Conservation (phyloP, 768 basidiomycete genomes). For the Hydnomerulius pinastri region DNA sequence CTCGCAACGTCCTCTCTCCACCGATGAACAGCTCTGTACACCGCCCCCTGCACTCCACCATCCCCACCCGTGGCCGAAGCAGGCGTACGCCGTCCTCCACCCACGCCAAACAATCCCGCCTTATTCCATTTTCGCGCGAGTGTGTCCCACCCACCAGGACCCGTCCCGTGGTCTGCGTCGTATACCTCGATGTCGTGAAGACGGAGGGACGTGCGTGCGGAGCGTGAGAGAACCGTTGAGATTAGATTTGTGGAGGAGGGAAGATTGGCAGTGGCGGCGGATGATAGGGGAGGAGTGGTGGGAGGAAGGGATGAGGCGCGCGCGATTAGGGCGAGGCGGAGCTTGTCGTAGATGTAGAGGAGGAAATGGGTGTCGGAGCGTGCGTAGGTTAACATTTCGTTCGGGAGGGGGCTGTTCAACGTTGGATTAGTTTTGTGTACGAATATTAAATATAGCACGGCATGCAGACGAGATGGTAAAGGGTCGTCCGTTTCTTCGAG, state of each 20-base stretch:
- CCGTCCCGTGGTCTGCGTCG: slow-evolving; percentile 62
- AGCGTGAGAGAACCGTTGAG: slow-evolving; percentile 66
- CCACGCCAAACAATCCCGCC: slow-evolving; percentile 40
- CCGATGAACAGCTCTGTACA: slow-evolving; percentile 72
- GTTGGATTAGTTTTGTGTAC: neutral
- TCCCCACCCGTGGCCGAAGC: slow-evolving; percentile 29
- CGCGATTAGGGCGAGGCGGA: slow-evolving; percentile 86
- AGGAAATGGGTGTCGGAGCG: slow-evolving; percentile 97
- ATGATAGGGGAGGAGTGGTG: slow-evolving; percentile 30
- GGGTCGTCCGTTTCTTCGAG: no score
- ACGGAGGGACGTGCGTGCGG: slow-evolving; percentile 74
- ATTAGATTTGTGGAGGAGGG: slow-evolving; percentile 39
- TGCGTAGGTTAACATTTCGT: slow-evolving; percentile 91
- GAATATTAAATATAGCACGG: neutral
- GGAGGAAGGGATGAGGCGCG: slow-evolving; percentile 45
- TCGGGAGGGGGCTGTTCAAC: slow-evolving; percentile 64
- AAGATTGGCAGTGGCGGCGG: slow-evolving; percentile 17
- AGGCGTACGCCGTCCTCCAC: slow-evolving; percentile 26
- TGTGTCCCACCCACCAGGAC: slow-evolving; percentile 74
- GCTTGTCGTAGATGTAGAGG: slow-evolving; percentile 87
- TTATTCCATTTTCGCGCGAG: slow-evolving; percentile 87
- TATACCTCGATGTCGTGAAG: slow-evolving; percentile 71
- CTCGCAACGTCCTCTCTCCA: slow-evolving; percentile 84
- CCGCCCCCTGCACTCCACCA: slow-evolving; percentile 50
- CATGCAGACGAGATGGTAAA: neutral